These are phyloP conservation scores for Buxus sempervirens DNA, from an alignment of 164 flowering plant species.

Conservation along the genomic window DNA sequence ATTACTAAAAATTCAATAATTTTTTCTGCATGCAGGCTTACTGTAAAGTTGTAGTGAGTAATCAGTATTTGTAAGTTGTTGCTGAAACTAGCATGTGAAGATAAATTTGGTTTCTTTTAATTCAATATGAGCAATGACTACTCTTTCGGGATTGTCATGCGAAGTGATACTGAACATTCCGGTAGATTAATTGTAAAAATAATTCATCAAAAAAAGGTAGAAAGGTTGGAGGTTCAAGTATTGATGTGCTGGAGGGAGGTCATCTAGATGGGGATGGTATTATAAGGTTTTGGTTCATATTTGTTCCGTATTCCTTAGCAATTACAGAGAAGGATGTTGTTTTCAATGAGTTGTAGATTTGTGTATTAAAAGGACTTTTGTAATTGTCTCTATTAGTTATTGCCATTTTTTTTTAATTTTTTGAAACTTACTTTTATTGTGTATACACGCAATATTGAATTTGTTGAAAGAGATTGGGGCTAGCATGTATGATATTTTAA, in stretches of 20 bases:
- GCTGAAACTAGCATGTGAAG: conserved; percentile 10
- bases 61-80: conserved; percentile 10
- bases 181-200: conserved; percentile 13
- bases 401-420: too few relatives aligned
- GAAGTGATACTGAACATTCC: conserved; percentile 32
- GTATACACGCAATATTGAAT: too few relatives aligned
- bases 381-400: too few relatives aligned
- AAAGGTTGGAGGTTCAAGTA: conserved; percentile 13
- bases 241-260: conserved; percentile 9
- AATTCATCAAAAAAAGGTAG: conserved; percentile 17
- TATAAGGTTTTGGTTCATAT: conserved; percentile 14
- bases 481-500: too few relatives aligned
- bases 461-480: too few relatives aligned
- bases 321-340: conserved; percentile 14
- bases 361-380: too few relatives aligned
- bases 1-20: too few relatives aligned
- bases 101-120: too few relatives aligned
- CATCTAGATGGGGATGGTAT: conserved; percentile 5
- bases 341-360: too few relatives aligned
- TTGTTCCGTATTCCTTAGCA: conserved; percentile 15
- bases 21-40: conserved; percentile 7
- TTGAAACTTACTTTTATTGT: too few relatives aligned
- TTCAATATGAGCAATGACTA: conserved; percentile 18
- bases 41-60: conserved; percentile 12
- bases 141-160: conserved; percentile 37